Evolutionary conservation across 805 yeast species (phyloP).

Genomic region (Sugiyamaella marilandica): DNA sequence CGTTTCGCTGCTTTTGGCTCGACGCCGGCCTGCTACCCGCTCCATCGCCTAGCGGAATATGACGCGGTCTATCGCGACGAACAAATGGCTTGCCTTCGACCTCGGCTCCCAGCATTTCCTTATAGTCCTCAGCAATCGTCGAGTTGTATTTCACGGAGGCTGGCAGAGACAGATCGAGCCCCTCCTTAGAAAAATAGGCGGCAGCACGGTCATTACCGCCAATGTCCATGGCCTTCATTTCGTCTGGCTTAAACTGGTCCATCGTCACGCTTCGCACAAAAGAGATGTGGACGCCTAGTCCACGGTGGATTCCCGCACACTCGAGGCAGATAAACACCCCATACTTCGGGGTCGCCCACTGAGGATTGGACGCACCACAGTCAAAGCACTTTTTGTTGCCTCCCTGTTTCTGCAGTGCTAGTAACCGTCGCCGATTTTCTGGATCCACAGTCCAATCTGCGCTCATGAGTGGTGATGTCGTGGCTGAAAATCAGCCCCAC

Average conservation of each 20-base stretch:
- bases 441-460: slow-evolving; percentile 89
- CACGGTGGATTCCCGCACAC: slow-evolving; percentile 92
- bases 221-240: slow-evolving; percentile 80
- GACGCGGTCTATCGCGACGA: slow-evolving; percentile 18
- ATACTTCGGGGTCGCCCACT: slow-evolving; percentile 98
- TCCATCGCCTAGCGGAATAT: slow-evolving; percentile 12
- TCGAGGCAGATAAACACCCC: slow-evolving; percentile 96
- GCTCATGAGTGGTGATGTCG: slow-evolving; percentile 7
- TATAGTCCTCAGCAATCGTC: slow-evolving; percentile 91
- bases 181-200: slow-evolving; percentile 64
- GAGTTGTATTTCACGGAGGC: slow-evolving; percentile 78
- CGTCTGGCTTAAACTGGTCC: slow-evolving; percentile 97
- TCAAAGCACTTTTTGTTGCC: slow-evolving; percentile 88
- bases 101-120: slow-evolving; percentile 67
- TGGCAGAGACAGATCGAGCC: slow-evolving; percentile 59
- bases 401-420: slow-evolving; percentile 72
- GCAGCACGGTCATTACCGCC: slow-evolving; percentile 86
- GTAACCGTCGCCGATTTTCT: slow-evolving; percentile 65
- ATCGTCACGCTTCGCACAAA: slow-evolving; percentile 95
- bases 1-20: slow-evolving; percentile 56
- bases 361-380: slow-evolving; percentile 94
- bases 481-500: background rate
- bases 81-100: slow-evolving; percentile 67
- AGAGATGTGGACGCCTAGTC: slow-evolving; percentile 93
- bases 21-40: slow-evolving; percentile 11